Conservation (phyloP, 163 green algal species). For the Chlorella variabilis region DNA sequence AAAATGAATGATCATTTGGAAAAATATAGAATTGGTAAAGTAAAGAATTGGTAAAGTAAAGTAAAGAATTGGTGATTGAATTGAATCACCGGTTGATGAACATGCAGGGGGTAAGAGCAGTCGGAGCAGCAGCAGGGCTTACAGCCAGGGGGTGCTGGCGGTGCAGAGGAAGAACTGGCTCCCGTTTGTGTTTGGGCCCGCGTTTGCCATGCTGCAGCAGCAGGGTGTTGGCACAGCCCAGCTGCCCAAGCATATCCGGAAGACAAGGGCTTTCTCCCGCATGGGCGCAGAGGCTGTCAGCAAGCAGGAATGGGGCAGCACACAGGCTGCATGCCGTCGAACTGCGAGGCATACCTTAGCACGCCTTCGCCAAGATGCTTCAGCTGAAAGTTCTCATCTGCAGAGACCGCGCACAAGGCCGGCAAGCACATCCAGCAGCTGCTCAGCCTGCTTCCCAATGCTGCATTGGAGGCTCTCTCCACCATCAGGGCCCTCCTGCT, state of each 20-base stretch:
- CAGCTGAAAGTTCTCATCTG: conserved; percentile 77
- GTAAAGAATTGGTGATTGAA: no score
- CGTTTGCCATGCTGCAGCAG: conserved; percentile 85
- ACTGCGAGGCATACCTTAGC: conserved; percentile 56
- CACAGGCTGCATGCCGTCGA: neutral
- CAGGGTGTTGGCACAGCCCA: conserved; percentile 25
- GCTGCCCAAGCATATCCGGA: neutral
- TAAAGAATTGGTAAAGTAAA: no score
- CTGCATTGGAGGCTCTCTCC: neutral
- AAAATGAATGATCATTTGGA: no score
- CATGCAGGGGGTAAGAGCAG: neutral
- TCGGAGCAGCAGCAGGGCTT: conserved; percentile 40
- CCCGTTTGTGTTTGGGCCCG: conserved; percentile 96
- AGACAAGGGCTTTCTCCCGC: no score
- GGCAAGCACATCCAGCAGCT: no score
- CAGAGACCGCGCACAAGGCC: neutral
- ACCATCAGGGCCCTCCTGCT: neutral
- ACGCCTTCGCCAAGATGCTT: conserved; percentile 61
- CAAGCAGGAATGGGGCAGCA: neutral
- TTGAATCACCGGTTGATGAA: neutral
- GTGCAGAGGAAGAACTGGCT: conserved; percentile 89
- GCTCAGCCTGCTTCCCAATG: no score
- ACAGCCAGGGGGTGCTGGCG: conserved; percentile 71
- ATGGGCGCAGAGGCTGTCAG: no score
- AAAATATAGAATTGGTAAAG: no score